Evolutionary conservation across 2,329 filamentous ascomycete species (phyloP).

Genomic region (Daldinia sp.): DNA sequence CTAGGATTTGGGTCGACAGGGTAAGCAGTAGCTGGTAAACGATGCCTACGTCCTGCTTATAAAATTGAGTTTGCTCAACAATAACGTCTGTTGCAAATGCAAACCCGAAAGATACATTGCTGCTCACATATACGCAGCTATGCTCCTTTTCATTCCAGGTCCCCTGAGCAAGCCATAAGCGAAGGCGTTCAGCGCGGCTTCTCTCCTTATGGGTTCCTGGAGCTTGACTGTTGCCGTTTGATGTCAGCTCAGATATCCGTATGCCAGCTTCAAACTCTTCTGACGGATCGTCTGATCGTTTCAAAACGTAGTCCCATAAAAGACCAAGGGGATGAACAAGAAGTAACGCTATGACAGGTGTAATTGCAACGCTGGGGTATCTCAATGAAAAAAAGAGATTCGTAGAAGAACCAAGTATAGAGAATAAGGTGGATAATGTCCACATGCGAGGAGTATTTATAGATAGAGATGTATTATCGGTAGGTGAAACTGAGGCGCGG

Average conservation of each 20-base stretch:
- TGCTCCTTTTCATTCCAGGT: conserved; percentile 91
- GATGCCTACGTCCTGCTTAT: conserved; percentile 82
- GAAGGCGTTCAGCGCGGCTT: conserved; percentile 59
- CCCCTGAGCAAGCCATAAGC: conserved; percentile 83
- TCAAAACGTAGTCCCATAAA: conserved; percentile 80
- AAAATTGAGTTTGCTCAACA: conserved; percentile 90
- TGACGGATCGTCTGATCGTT: conserved; percentile 66
- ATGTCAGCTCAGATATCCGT: conserved; percentile 26
- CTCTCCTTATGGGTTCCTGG: conserved; percentile 41
- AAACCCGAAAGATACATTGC: conserved; percentile 90
- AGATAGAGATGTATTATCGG: conserved; percentile 80
- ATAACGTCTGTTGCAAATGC: conserved; percentile 92
- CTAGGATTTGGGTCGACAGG: conserved; percentile 86
- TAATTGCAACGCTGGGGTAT: conserved; percentile 91
- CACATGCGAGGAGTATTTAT: conserved; percentile 93
- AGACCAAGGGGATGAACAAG: conserved; percentile 87
- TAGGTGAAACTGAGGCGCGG: conserved; percentile 80
- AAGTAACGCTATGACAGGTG: conserved; percentile 86
- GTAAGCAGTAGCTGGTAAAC: conserved; percentile 85
- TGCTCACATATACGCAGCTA: conserved; percentile 88
- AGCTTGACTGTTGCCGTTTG: conserved; percentile 27
- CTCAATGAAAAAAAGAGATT: conserved; percentile 90
- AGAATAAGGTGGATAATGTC: conserved; percentile 82
- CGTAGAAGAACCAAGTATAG: conserved; percentile 82
- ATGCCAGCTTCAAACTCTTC: conserved; percentile 70